Percentiles rank a stretch among this genome's conserved stretches.
phyloP scores from a whole-genome alignment of 1,284 basidiomycete species.

The Ustilago xerochloae region DNA sequence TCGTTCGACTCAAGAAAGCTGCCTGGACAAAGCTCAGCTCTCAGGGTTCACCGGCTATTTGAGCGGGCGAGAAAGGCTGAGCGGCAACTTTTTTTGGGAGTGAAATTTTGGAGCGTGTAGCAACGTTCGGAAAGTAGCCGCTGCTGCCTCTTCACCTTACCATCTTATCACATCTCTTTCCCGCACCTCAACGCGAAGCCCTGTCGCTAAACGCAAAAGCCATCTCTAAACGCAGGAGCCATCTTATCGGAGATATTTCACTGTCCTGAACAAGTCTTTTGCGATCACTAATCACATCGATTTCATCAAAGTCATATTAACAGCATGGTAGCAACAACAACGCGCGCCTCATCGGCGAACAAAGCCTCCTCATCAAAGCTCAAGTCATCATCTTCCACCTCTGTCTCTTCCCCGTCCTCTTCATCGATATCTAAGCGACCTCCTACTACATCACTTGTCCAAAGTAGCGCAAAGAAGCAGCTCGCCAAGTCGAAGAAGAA shows the following conservation, averaged over 20 bases:
- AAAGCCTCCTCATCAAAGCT: constrained; percentile 5
- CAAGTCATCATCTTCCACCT: constrained; percentile 7
- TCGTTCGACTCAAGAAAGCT: constrained; percentile 5
- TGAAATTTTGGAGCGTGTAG: not conserved
- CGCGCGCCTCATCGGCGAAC: not conserved
- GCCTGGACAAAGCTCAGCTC: no score
- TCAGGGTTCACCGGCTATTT: not conserved
- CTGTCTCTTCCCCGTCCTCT: constrained; percentile 7
- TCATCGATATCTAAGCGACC: not conserved
- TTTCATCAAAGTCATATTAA: not conserved
- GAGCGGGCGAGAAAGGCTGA: constrained; percentile 1
- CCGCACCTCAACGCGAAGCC: not conserved
- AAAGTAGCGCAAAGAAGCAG: constrained; percentile 18
- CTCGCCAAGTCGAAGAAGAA: constrained; percentile 7
- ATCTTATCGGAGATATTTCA: no score
- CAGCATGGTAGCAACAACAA: constrained; percentile 10
- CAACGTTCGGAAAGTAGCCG: constrained; percentile 17
- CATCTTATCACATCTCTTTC: not conserved
- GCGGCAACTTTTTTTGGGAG: constrained; percentile 13
- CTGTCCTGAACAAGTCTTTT: no score
- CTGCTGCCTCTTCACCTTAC: not conserved
- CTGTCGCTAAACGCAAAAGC: not conserved
- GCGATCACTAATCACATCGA: no score
- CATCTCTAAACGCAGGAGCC: no score
- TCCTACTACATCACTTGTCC: constrained; percentile 4